Conservation (phyloP, 2,329 filamentous ascomycete genomes). For the Amesomyces nigricolor region DNA sequence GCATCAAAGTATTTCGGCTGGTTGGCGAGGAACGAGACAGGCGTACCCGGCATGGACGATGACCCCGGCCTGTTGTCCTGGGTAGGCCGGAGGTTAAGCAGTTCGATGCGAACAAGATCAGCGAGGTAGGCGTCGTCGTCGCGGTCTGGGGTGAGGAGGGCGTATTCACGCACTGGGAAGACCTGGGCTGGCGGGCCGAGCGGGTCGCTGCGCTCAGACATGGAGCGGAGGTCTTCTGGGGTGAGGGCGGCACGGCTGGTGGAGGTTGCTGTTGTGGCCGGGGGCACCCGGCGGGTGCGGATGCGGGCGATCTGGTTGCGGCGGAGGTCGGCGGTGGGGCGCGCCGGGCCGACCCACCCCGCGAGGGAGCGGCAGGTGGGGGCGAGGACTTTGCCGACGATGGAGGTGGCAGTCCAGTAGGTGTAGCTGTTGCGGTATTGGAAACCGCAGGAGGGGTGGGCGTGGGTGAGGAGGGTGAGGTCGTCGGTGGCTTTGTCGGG, state of each 20-base stretch:
- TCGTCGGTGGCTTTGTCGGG: conserved; percentile 60
- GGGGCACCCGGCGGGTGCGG: conserved; percentile 45
- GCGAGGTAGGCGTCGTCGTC: conserved; percentile 44
- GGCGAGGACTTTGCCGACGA: conserved; percentile 70
- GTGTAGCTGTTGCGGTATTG: conserved; percentile 70
- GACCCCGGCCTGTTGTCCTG: conserved; percentile 3
- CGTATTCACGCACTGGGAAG: conserved; percentile 64
- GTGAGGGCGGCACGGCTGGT: too few relatives aligned
- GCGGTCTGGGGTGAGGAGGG: conserved; percentile 51
- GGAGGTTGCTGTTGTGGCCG: conserved; percentile 48
- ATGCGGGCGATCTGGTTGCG: conserved; percentile 66
- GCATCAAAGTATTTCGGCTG: conserved; percentile 52
- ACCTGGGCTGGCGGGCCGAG: conserved; percentile 57
- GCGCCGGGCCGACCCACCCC: conserved; percentile 69
- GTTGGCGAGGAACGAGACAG: conserved; percentile 24
- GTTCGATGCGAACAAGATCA: conserved; percentile 65
- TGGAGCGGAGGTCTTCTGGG: conserved; percentile 56
- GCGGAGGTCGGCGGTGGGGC: conserved; percentile 60
- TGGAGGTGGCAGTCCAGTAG: conserved; percentile 67
- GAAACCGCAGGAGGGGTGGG: conserved; percentile 65
- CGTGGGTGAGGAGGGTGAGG: conserved; percentile 61
- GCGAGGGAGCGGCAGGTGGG: conserved; percentile 65
- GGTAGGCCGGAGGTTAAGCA: conserved; percentile 53
- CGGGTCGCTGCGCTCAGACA: conserved; percentile 62
- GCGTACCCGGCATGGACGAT: conserved; percentile 25